Percentiles rank a stretch among this genome's conserved stretches.
Evolutionary conservation across 768 basidiomycete genomes (phyloP).

Genomic region (Suillus cothurnatus): DNA sequence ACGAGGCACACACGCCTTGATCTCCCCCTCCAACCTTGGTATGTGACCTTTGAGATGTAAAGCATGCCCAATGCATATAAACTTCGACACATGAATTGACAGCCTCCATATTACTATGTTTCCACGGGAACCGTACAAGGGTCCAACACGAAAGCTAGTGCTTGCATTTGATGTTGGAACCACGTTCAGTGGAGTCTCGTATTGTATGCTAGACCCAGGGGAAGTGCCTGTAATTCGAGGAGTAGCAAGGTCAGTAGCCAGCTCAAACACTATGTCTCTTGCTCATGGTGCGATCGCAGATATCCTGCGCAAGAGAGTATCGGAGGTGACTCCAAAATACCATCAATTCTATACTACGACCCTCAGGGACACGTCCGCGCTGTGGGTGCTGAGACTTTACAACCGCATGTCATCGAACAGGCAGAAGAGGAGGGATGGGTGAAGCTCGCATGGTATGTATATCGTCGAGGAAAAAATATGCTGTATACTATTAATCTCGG

Average conservation of each 20-base stretch:
- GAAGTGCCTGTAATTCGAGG: conserved; percentile 32
- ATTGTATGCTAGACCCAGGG: conserved; percentile 38
- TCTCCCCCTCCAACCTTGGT: background rate
- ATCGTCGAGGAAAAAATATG: background rate
- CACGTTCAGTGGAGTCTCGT: conserved; percentile 43
- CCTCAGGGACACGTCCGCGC: conserved; percentile 39
- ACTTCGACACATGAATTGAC: background rate
- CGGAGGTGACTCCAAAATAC: conserved; percentile 50
- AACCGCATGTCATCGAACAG: conserved; percentile 36
- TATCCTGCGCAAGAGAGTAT: conserved; percentile 49
- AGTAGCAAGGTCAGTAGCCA: conserved; percentile 27
- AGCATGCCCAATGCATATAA: background rate
- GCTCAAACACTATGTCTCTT: background rate
- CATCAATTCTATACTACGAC: conserved; percentile 51
- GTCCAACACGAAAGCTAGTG: conserved; percentile 40
- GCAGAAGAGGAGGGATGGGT: conserved; percentile 40
- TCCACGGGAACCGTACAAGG: conserved; percentile 34
- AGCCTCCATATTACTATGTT: conserved; percentile 19
- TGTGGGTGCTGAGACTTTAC: conserved; percentile 45
- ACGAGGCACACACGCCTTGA: background rate
- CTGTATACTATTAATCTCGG: background rate
- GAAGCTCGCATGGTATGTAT: conserved; percentile 42
- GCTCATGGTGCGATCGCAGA: conserved; percentile 24
- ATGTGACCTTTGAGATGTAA: background rate
- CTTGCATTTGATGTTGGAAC: conserved; percentile 48